A percentile compares a stretch with the other conserved stretches of the same genome.
phyloP scores from a whole-genome alignment of 2,329 filamentous ascomycete genomes.

The Alternaria consortialis region DNA sequence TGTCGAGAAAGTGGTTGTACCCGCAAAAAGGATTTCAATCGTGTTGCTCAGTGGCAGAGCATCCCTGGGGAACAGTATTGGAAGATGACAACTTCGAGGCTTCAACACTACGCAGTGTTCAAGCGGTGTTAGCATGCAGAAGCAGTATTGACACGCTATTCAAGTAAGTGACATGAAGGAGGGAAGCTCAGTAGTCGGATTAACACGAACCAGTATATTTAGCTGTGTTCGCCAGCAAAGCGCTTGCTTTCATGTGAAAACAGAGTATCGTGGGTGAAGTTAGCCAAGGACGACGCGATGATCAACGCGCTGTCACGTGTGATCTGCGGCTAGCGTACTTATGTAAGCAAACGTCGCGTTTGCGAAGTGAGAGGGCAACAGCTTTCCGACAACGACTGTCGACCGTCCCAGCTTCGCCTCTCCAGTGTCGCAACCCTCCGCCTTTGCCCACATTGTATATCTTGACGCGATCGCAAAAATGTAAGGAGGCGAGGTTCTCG shows the following conservation, averaged over 20 bases:
- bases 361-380: constrained; percentile 14
- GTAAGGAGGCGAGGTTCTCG: not conserved
- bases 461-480: constrained; percentile 7
- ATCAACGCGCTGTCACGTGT: constrained; percentile 17
- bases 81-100: too few relatives aligned
- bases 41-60: too few relatives aligned
- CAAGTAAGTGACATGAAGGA: not conserved
- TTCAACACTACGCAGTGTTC: too few relatives aligned
- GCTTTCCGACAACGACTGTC: constrained; percentile 10
- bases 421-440: not conserved
- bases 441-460: not conserved
- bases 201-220: not conserved
- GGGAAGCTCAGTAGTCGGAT: too few relatives aligned
- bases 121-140: too few relatives aligned
- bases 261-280: not conserved
- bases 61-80: too few relatives aligned
- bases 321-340: not conserved
- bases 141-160: too few relatives aligned
- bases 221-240: not conserved
- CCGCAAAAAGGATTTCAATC: not conserved
- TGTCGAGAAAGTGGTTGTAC: not conserved
- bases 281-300: not conserved
- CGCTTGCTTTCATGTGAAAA: not conserved
- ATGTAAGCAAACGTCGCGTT: constrained; percentile 21
- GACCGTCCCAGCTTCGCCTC: not conserved